phyloP scores from a whole-genome alignment of 1,139 yeast genomes.

The Yamadazyma pseudoaaseri region DNA sequence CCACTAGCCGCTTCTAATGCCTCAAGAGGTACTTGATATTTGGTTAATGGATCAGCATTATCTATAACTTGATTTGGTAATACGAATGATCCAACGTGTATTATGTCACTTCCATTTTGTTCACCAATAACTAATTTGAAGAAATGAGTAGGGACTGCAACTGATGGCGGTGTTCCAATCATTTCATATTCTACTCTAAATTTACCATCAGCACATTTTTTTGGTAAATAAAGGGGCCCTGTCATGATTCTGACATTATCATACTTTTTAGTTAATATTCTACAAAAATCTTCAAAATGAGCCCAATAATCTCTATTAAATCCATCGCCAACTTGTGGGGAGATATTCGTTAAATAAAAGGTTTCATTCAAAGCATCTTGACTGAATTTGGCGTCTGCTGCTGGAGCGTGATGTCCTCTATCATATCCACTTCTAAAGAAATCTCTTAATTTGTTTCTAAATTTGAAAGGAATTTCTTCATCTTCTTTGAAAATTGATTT shows the following conservation, averaged over 20 bases:
- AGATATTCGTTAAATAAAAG: slow-evolving; percentile 81
- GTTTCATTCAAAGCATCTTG: slow-evolving; percentile 96
- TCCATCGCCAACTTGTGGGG: slow-evolving; percentile 98
- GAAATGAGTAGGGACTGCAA: slow-evolving; percentile 98
- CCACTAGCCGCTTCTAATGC: slow-evolving; percentile 89
- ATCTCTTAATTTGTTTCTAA: slow-evolving; percentile 75
- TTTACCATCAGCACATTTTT: slow-evolving; percentile 60
- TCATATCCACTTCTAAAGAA: slow-evolving; percentile 95
- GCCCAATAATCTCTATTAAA: slow-evolving; percentile 98
- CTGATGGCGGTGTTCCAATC: slow-evolving; percentile 93
- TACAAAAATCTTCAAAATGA: slow-evolving; percentile 85
- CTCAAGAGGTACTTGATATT: slow-evolving; percentile 84
- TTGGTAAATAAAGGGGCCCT: slow-evolving; percentile 91
- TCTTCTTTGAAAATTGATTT: slow-evolving; percentile 86
- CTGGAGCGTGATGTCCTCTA: slow-evolving; percentile 97
- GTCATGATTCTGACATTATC: slow-evolving; percentile 81
- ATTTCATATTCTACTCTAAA: slow-evolving; percentile 84
- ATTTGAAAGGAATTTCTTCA: slow-evolving; percentile 72
- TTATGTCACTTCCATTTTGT: slow-evolving; percentile 42
- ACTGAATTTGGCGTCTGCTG: slow-evolving; percentile 90
- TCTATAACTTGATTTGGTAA: slow-evolving; percentile 79
- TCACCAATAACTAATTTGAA: slow-evolving; percentile 90
- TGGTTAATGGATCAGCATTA: slow-evolving; percentile 66
- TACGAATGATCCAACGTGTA: slow-evolving; percentile 90
- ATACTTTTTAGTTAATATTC: slow-evolving; percentile 69